Evolutionary conservation across 2,329 filamentous ascomycete genomes (phyloP).

Genomic region (Apiospora malaysiana): DNA sequence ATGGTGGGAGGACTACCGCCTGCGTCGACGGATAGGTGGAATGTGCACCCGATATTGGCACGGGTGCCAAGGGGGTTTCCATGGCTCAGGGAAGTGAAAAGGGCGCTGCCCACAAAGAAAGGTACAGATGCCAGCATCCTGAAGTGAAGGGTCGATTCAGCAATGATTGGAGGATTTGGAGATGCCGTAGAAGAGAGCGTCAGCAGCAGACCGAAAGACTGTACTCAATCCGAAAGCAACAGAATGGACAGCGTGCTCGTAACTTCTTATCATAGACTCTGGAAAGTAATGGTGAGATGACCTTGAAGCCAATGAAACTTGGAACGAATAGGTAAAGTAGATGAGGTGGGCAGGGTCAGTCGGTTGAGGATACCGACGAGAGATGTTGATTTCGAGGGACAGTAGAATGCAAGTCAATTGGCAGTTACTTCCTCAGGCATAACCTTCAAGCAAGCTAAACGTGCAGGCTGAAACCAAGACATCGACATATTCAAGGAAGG

Average conservation of each 20-base stretch:
- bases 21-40: conserved; percentile 54
- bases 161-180: background rate
- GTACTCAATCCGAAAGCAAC: background rate
- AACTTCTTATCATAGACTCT: background rate
- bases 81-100: conserved; percentile 23
- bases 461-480: too few species aligned
- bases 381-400: background rate
- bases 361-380: background rate
- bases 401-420: background rate
- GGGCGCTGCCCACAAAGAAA: conserved; percentile 28
- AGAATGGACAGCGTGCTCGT: background rate
- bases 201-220: background rate
- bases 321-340: background rate
- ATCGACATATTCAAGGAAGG: background rate
- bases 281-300: background rate
- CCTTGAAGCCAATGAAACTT: background rate
- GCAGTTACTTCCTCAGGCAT: background rate
- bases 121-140: conserved; percentile 33
- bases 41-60: conserved; percentile 56
- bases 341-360: background rate
- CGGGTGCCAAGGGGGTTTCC: conserved; percentile 43
- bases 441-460: background rate
- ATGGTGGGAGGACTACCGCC: conserved; percentile 45
- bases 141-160: conserved; percentile 25
- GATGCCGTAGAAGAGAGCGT: background rate